These are phyloP conservation scores for Ophiostoma sp. DNA, from an alignment of 2,329 filamentous ascomycete genomes.

Conservation along the genomic window DNA sequence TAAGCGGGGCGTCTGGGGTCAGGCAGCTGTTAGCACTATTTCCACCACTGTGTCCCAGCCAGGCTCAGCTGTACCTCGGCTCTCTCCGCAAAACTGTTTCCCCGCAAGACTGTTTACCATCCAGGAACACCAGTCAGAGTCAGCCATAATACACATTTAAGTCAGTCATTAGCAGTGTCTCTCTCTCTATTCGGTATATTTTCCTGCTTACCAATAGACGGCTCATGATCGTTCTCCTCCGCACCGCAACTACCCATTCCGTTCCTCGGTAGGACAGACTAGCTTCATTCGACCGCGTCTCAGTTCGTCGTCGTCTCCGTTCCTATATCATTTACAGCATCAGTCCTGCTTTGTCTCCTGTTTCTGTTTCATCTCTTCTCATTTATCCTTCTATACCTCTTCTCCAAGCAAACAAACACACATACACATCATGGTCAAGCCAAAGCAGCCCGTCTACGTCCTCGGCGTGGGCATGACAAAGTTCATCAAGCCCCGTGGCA, in stretches of 20 bases:
- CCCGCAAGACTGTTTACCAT: neutral
- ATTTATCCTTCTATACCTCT: neutral
- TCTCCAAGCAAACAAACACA: neutral
- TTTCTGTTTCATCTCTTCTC: neutral
- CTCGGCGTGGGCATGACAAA: constrained; percentile 98
- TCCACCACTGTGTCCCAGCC: too few relatives aligned
- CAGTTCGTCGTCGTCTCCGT: neutral
- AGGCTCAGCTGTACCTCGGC: constrained; percentile 1
- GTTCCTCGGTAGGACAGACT: constrained; percentile 2
- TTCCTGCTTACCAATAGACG: neutral
- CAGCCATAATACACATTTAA: neutral
- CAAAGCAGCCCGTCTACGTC: constrained; percentile 65
- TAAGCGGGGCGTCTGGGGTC: constrained; percentile 2
- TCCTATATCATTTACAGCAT: neutral
- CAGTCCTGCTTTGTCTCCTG: neutral
- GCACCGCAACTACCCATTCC: neutral
- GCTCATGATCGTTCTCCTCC: neutral
- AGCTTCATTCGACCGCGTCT: neutral
- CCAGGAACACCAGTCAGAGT: neutral
- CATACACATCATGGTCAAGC: constrained; percentile 41
- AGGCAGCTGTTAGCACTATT: neutral
- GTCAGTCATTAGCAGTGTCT: neutral
- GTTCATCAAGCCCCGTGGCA: constrained; percentile 94
- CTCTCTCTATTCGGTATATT: neutral
- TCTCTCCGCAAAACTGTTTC: neutral